Evolutionary conservation across 23 red algal genomes (phyloP), one percentile per base, ranked within the genome.

Genomic region (Gracilaria gracilis): DNA sequence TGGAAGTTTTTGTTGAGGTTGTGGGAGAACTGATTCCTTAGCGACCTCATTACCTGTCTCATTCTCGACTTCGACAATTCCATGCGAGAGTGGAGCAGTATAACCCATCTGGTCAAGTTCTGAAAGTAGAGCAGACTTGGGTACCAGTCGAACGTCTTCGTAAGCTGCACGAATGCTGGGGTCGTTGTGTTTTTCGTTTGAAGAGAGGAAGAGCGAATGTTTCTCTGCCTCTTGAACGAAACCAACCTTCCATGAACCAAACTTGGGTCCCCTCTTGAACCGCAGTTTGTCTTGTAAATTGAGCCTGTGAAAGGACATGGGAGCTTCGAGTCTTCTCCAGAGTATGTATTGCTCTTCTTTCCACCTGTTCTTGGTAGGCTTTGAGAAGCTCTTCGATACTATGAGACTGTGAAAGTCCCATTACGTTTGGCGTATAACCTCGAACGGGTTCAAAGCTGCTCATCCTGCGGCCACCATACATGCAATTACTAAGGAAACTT

Each of bases 211-310:
- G 5, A 46, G 42, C 5, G 42, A 46, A 11, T 46, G 42, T 4
- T 46, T 46, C 42, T 46, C 5, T 11, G 37, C 39, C 42, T 55
- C 20, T 24, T 44, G 70, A 37, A 78, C 85, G 85, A 38, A 89
- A 32, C n/a, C 69, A 27, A 58, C 51, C 9, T 61, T 25, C 71
- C 85, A 89, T 20, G 42, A 39, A 62, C 74, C 85, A 42, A 79
- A 79, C 32, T 69, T 89, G 0, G 46, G 23, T 15, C 85, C 70
- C 16, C 54, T 44, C 24, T 80, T 78, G 74, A 89, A 89, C 85
- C 25, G 20, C 19, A 17, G 38, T 44, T 6, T 20, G 12, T n/a
- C 38, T 23, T 11, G 16, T 3, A 8, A 73, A 39, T 5, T 73
- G 67, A 21, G 20, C 17, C 21, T 20, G 1, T 0, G 67, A 3